These are phyloP conservation scores for Pseudocercospora pini-densiflorae DNA, from an alignment of 2,329 filamentous ascomycete genomes.

Conservation along the genomic window DNA sequence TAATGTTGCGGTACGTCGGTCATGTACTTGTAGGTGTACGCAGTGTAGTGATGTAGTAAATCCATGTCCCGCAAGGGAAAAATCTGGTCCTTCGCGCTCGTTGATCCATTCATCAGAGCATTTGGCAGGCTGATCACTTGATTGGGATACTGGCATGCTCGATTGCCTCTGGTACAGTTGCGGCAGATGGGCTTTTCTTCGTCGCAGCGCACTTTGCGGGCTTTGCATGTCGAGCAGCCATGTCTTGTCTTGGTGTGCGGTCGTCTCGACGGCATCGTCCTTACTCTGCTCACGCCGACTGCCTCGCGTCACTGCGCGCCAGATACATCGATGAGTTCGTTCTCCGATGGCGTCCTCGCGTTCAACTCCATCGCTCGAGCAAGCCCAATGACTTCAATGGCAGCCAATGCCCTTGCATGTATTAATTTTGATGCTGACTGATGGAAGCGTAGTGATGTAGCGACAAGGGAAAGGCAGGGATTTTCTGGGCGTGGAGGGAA, in stretches of 20 bases:
- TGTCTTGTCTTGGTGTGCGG: conserved; percentile 31
- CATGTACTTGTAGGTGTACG: conserved; percentile 23
- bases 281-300: background rate
- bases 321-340: too few species aligned
- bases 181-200: conserved; percentile 29
- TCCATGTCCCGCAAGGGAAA: conserved; percentile 31
- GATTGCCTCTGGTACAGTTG: conserved; percentile 30
- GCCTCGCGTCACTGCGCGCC: too few species aligned
- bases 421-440: background rate
- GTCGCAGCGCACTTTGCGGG: conserved; percentile 29
- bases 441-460: background rate
- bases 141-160: conserved; percentile 25
- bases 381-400: background rate
- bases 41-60: conserved; percentile 32
- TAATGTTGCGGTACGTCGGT: conserved; percentile 16
- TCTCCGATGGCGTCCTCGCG: background rate
- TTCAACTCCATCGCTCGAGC: background rate
- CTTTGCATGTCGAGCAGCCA: conserved; percentile 31
- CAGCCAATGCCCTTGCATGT: background rate
- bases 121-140: conserved; percentile 21
- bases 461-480: background rate
- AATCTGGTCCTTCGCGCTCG: conserved; percentile 19
- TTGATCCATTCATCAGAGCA: conserved; percentile 6
- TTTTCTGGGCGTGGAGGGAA: background rate
- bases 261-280: conserved; percentile 22